Evolutionary conservation across 495 filamentous ascomycete genomes (phyloP), one percentile per base, ranked within the genome.

Genomic region (Podospora pseudopauciseta): DNA sequence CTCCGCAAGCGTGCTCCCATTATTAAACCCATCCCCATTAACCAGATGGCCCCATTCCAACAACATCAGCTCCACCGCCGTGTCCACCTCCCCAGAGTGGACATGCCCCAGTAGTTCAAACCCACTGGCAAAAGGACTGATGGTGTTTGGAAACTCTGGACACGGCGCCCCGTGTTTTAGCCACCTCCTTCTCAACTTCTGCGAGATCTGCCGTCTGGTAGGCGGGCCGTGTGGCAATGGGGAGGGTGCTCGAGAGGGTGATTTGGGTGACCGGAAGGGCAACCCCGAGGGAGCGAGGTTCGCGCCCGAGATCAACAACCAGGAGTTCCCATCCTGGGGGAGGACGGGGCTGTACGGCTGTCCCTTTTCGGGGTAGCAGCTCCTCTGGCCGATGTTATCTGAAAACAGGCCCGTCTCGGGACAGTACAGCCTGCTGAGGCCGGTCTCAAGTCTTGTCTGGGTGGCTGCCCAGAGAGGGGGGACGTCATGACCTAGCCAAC

Each of bases 21-120:
- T 85, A 2, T 87, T 90, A 69, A 87, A 85, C 56, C 86, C 84
- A 3, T 81, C 81, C 59, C 87, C 85, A 67, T 88, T 80, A 49
- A 89, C 82, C 77, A 89, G 85, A 78, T 86, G 87, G 16, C 84
- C 86, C 87, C 88, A 90, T 73, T 83, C 82, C 6, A 82, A 76
- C 18, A 82, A 77, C 71, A 87, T 86, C 5, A 90, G 80, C 28
- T 86, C 84, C 23, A 90, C 77, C 1, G 86, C 87, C 4, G 79
- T 76, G 27, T 75, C 74, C 19, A 78, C 67, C 56, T 84, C 76
- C 5, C 78, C 76, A 0, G 83, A 85, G 5, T 79, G 76, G 44
- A 82, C 80, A 69, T 89, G 87, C 9, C 82, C 85, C 72, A 88
- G 83, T 20, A 89, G 78, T 70, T 90, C 87, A 65, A 89, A 87